Evolutionary conservation across 306 rosid genomes (phyloP), one percentile per base, ranked within the genome.

Genomic region (Quercus bicolor): DNA sequence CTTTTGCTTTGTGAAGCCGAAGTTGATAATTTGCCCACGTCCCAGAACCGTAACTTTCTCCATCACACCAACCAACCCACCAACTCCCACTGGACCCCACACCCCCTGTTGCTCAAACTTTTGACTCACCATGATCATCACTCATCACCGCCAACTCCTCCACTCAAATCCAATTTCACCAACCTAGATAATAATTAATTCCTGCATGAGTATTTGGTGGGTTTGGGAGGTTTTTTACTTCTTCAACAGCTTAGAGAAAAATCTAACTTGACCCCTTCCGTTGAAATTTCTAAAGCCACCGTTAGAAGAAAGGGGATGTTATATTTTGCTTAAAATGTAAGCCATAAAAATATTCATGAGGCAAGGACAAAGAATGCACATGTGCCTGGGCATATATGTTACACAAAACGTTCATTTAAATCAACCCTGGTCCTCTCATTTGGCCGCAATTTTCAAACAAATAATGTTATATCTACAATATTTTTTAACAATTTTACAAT

Each of bases 11-110:
- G 31, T 23, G 65, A 11, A 59, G 7, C 31, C 16, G 13, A 59
- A 23, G 2, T 23, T 4, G 14, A 59, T 59, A 12, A 59, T 23
- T 23, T 9, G 65, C 31, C 18, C 31, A 59, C 65, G 29, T 59
- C 65, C 65, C 18, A 8, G 14, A 59, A 2, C 31, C 31, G 1
- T 2, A 59, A 1, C 65, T 23, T 55, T 78, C 68, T 59, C 6
- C 0, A 23, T 61, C 71, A 74, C 80, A 83, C 86, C 86, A 83
- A 79, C 81, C 74, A 56, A 9, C 57, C 61, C 74, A 19, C 72
- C 61, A 37, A 76, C 53, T 19, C 20, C 53, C 3, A 2, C 70
- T 78, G 80, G 86, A 77, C 23, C 86, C 86, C 45, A 37, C 55
- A 37, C 10, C 2, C 45, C 3, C 3, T 2, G 29, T 5, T 6